Base-by-base conservation (phyloP, 2,329 filamentous ascomycete species). In the Penicillium sp. region DNA sequence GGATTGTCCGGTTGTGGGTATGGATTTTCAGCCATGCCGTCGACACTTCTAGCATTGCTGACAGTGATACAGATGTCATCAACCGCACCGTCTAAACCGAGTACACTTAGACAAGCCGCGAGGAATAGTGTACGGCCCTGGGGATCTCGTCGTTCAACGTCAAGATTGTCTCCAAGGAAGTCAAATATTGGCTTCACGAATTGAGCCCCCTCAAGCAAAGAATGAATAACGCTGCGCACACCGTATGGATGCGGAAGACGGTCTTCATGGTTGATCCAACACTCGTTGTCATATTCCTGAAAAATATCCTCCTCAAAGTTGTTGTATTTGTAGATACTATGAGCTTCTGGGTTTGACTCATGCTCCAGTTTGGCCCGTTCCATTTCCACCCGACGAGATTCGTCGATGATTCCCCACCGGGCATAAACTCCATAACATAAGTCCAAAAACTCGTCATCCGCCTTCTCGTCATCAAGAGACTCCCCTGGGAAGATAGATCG, bases 131-230 rank as follows among this genome's bases (percentile, higher is more conserved):
- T 49, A 17, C 46, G 46, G 5, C 46, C 46, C 24, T 49, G 37
- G 13, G 46, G 46, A 32, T 49, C 46, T 8, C 46, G 46, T n/a
- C 46, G 46, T n/a, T 49, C 46, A 10, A 49, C 21, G 24, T 49
- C 37, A 24, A 48, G 33, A 1, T 23, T 23, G 34, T 48, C 17
- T 23, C 45, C 26, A 6, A 48, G 36, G 30, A 24, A 48, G 24
- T 41, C 36, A 5, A 48, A 17, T 13, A 48, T 41, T 13, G 45
- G 45, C 36, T 33, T 20, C 4, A 24, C n/a, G 24, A 27, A 27
- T 6, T 6, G 6, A 27, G 6, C 24, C 10, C 6, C 24, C 24
- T 6, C 24, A 27, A 48, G 36, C 17, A 48, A 24, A 32, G 26
- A 24, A 15, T 48, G 36, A 7, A 48, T 7, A 4, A 41, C 45